phyloP scores from a whole-genome alignment of 306 rosid species.

The Vicia villosa region DNA sequence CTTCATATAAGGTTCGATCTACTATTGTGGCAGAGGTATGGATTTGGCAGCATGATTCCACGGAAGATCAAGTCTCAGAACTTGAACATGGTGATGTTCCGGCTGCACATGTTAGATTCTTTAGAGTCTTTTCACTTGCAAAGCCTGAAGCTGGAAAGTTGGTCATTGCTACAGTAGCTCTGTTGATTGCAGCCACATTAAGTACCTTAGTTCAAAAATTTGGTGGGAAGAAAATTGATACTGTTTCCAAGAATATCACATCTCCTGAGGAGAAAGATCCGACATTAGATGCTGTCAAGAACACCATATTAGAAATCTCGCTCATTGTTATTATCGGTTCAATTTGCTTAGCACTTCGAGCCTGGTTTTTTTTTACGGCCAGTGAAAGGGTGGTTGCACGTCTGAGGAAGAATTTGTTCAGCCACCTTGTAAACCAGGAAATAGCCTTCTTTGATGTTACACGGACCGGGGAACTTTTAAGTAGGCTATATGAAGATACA shows the following conservation, averaged over 20 bases:
- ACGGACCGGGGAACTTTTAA: constrained; percentile 80
- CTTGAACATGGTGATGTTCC: constrained; percentile 67
- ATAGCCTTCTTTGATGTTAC: constrained; percentile 86
- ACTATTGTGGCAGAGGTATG: too few species aligned
- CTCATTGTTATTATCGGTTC: constrained; percentile 64
- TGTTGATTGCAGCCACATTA: constrained; percentile 71
- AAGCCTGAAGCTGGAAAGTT: constrained; percentile 68
- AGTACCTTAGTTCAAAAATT: constrained; percentile 71
- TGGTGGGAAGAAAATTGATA: constrained; percentile 77
- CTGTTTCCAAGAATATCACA: constrained; percentile 58
- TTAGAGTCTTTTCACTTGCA: constrained; percentile 64
- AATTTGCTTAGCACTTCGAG: constrained; percentile 70
- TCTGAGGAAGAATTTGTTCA: constrained; percentile 65
- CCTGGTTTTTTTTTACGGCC: constrained; percentile 82
- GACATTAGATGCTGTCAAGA: constrained; percentile 64
- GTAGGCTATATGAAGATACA: constrained; percentile 88
- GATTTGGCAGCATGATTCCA: too few species aligned
- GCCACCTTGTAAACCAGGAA: constrained; percentile 82
- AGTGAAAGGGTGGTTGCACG: constrained; percentile 85
- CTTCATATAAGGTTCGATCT: too few species aligned
- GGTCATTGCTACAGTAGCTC: constrained; percentile 61
- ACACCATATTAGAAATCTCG: constrained; percentile 61
- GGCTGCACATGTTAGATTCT: constrained; percentile 71
- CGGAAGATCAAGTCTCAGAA: constrained; percentile 47
- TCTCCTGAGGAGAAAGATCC: constrained; percentile 56